A percentile compares a stretch with the other conserved stretches of the same genome.
These are phyloP conservation scores for Backusella tarrabulga DNA, from an alignment of 192 early-diverging fungal species.

Conservation along the genomic window DNA sequence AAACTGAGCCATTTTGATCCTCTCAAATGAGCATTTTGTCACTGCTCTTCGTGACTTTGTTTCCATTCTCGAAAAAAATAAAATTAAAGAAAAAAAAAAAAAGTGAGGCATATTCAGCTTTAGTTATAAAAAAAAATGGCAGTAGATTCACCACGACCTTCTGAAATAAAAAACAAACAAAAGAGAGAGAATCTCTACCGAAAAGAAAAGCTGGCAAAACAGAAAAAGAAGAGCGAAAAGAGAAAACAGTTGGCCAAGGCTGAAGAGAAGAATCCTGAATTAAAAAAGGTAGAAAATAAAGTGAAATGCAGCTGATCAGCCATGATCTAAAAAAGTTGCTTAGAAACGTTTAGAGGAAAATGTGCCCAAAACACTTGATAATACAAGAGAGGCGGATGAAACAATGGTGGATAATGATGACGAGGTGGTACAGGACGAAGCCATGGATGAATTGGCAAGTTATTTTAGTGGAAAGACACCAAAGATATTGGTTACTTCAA, in stretches of 20 bases:
- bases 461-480: constrained; percentile 89
- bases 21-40: too few relatives aligned
- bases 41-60: too few relatives aligned
- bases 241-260: constrained; percentile 73
- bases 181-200: constrained; percentile 82
- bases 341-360: constrained; percentile 85
- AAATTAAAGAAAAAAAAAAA: too few relatives aligned
- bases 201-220: constrained; percentile 74
- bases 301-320: not conserved
- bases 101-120: too few relatives aligned
- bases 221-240: constrained; percentile 69
- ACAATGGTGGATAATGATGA: constrained; percentile 79
- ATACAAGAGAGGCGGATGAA: constrained; percentile 89
- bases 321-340: not conserved
- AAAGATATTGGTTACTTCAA: constrained; percentile 94
- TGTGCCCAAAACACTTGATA: constrained; percentile 91
- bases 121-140: not conserved
- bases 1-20: too few relatives aligned
- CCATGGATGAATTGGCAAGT: constrained; percentile 80
- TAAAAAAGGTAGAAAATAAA: constrained; percentile 57
- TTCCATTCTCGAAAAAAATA: too few relatives aligned
- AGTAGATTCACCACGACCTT: constrained; percentile 33
- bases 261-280: constrained; percentile 80
- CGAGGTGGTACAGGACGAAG: constrained; percentile 83
- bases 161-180: constrained; percentile 78